Base-by-base conservation (phyloP, 305 asterid genomes). In the Solanum hybrid region DNA sequence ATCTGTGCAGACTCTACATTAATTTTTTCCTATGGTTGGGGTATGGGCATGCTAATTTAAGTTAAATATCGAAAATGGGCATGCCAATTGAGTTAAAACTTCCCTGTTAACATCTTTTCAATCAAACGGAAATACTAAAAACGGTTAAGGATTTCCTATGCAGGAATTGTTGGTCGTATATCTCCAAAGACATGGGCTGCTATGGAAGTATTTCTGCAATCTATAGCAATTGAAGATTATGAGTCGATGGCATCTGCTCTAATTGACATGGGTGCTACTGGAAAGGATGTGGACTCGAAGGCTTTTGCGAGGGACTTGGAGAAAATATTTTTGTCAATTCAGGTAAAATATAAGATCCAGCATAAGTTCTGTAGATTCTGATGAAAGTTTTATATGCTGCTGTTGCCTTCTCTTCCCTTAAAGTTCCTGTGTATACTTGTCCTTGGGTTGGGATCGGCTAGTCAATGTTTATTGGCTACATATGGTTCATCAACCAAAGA, bases 111-210 rank as follows among this genome's bases (percentile, higher is more conserved):
- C 20, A 35, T 20, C 22, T 51, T 66, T 10, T n/a, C 56, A 16
- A 34, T 66, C 56, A 35, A 80, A 89, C 87, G 79, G 86, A 29
- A 91, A 82, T 29, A 56, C 31, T 34, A 66, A 87, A 29, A 90
- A 75, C 3, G 2, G 34, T n/a, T 76, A 5, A 75, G 36, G 86
- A 51, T 88, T 37, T 88, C 10, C 35, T 72, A 78, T 26, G 81
- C 97, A 96, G 99, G 99, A 91, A 97, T 97, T 89, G 99, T 97
- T 87, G 99, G 99, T 71, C 96, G 98, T 10, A 96, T 97, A 90
- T 96, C 99, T 92, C 98, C 98, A 3, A 96, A 95, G 92, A 96
- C 98, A 86, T 97, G 99, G 99, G 91, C 95, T 89, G 99, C 98
- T 16, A 96, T 96, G 99, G 99, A 97, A 92, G 90, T 93, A 87